Evolutionary conservation across 495 filamentous ascomycete genomes (phyloP).

Genomic region (Halenospora varia): DNA sequence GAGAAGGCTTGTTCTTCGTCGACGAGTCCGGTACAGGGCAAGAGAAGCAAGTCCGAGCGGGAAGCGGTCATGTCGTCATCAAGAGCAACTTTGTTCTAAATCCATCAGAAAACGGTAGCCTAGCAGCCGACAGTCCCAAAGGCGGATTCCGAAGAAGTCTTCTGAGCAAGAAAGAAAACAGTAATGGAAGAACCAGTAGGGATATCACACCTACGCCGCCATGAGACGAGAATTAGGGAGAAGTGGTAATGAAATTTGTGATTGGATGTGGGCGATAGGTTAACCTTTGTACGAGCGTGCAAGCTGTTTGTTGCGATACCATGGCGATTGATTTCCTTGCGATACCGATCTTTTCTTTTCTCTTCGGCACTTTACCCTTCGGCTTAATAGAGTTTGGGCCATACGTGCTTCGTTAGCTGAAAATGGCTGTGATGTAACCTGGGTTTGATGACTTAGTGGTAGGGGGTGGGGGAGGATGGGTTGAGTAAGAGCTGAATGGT

Average conservation of each 20-base stretch:
- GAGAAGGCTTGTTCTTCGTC: conserved; percentile 84
- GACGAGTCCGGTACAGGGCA: conserved; percentile 70
- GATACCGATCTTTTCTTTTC: neutral
- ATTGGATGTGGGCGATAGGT: neutral
- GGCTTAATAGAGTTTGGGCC: no score
- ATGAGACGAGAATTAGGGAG: neutral
- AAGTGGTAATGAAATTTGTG: neutral
- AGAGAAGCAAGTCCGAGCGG: conserved; percentile 71
- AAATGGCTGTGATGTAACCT: no score
- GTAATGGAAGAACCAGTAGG: conserved; percentile 36
- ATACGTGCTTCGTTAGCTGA: no score
- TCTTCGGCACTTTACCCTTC: no score
- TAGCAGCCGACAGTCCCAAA: conserved; percentile 50
- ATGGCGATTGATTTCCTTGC: neutral
- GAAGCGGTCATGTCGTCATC: conserved; percentile 61
- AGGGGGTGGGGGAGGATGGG: no score
- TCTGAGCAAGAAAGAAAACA: conserved; percentile 50
- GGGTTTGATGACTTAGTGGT: no score
- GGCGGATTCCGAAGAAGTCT: conserved; percentile 36
- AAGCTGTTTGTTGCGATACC: neutral
- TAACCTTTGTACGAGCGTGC: neutral
- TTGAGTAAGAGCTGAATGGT: no score
- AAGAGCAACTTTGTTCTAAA: conserved; percentile 57
- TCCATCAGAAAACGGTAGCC: conserved; percentile 28
- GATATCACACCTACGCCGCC: conserved; percentile 30